Conservation (phyloP, 306 rosid genomes). For the Hippophae rhamnoides region DNA sequence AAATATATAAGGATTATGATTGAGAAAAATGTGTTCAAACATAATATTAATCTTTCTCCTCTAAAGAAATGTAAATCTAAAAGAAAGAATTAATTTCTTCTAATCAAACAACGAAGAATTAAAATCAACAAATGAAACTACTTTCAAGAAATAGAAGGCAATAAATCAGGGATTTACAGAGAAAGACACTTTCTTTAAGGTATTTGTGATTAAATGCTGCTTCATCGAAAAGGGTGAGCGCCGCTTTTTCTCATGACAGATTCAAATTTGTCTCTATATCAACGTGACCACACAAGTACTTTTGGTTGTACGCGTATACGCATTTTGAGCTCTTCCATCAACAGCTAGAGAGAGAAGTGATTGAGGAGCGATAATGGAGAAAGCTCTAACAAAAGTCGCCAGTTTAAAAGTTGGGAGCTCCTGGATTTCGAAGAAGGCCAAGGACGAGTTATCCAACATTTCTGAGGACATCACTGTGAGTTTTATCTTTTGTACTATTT, state of each 20-base stretch:
- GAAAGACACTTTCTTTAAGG: too few relatives aligned
- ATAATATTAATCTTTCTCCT: too few relatives aligned
- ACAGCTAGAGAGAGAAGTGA: background rate
- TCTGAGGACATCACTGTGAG: conserved; percentile 67
- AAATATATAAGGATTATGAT: too few relatives aligned
- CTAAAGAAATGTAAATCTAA: too few relatives aligned
- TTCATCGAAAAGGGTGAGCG: conserved; percentile 10
- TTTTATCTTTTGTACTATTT: background rate
- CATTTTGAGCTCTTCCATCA: background rate
- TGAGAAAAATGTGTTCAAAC: too few relatives aligned
- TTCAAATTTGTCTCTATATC: conserved; percentile 32
- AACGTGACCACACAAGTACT: too few relatives aligned
- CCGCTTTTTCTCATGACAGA: conserved; percentile 17
- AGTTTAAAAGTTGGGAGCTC: conserved; percentile 78
- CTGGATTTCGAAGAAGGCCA: conserved; percentile 91
- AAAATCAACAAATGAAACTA: too few relatives aligned
- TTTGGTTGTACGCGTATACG: too few relatives aligned
- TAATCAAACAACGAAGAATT: too few relatives aligned
- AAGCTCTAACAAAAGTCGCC: conserved; percentile 69
- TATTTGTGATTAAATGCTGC: background rate
- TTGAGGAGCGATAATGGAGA: conserved; percentile 54
- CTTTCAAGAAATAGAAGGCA: too few relatives aligned
- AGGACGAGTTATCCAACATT: conserved; percentile 73
- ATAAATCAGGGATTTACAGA: too few relatives aligned
- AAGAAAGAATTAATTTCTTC: too few relatives aligned